Conservation (phyloP, 169 alveolate genomes). For the Cryptosporidium viatorum region DNA sequence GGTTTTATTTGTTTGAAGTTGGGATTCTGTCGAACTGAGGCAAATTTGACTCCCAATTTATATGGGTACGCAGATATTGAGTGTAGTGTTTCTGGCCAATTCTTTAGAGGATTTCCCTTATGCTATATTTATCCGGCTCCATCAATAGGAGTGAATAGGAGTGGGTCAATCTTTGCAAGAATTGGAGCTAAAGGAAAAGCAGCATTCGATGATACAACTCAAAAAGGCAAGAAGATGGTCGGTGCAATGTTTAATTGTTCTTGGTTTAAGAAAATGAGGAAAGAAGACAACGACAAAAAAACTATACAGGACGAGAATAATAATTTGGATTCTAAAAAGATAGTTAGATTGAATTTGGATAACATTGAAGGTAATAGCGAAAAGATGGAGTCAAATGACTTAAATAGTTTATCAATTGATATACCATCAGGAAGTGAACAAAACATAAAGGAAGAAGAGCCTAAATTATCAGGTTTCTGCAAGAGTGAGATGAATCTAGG, state of each 20-base stretch:
- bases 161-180: constrained; percentile 65
- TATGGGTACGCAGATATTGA: constrained; percentile 89
- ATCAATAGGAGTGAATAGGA: constrained; percentile 18
- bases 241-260: constrained; percentile 31
- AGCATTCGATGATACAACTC: constrained; percentile 71
- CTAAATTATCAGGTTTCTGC: neutral
- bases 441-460: constrained; percentile 15
- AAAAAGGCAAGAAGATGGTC: constrained; percentile 44
- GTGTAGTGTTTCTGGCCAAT: constrained; percentile 86
- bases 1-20: constrained; percentile 84
- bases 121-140: constrained; percentile 82
- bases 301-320: constrained; percentile 27
- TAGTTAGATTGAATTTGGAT: neutral
- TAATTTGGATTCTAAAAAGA: constrained; percentile 23
- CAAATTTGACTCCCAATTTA: neutral
- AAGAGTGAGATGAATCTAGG: constrained; percentile 25
- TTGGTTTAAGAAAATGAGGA: constrained; percentile 47
- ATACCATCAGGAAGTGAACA: neutral
- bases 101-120: constrained; percentile 86
- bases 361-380: neutral
- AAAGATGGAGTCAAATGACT: neutral
- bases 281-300: constrained; percentile 46
- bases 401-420: neutral
- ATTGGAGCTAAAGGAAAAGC: constrained; percentile 72
- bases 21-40: constrained; percentile 69